Evolutionary conservation across 805 yeast species (phyloP).

Genomic region (Cyberlindnera mississippiensis): DNA sequence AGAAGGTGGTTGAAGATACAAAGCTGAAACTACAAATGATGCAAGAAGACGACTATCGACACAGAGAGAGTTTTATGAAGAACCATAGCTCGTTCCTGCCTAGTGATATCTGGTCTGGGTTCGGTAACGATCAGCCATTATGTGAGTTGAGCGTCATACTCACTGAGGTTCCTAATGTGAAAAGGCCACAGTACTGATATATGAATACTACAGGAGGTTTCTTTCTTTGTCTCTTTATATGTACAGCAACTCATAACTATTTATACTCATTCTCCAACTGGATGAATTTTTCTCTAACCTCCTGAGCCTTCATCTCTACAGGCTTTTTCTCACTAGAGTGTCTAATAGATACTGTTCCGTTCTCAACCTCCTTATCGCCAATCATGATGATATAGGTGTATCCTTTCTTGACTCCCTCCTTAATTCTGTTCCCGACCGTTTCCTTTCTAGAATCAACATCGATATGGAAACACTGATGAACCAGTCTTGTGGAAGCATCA

Average conservation of each 20-base stretch:
- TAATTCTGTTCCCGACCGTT: constrained; percentile 75
- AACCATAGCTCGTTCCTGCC: constrained; percentile 57
- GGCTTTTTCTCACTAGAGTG: constrained; percentile 45
- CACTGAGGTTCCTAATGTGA: constrained; percentile 7
- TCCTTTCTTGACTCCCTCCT: constrained; percentile 70
- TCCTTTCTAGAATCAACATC: constrained; percentile 75
- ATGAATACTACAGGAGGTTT: constrained; percentile 2
- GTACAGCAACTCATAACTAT: constrained; percentile 7
- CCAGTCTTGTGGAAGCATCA: constrained; percentile 44
- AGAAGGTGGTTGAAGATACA: constrained; percentile 38
- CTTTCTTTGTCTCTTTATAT: neutral
- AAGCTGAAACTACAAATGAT: constrained; percentile 35
- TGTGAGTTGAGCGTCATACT: constrained; percentile 2
- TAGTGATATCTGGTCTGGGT: constrained; percentile 43
- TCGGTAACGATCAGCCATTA: constrained; percentile 30
- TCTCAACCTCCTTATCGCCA: constrained; percentile 78
- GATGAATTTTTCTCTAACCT: constrained; percentile 50
- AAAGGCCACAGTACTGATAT: too few relatives aligned
- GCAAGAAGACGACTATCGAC: constrained; percentile 40
- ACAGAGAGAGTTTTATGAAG: constrained; percentile 41
- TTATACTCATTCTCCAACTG: constrained; percentile 46
- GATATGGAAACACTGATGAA: constrained; percentile 59
- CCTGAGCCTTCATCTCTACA: constrained; percentile 43
- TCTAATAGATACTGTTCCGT: constrained; percentile 60
- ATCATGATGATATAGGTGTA: constrained; percentile 78